Percentiles rank a stretch among this genome's conserved stretches.
phyloP scores from a whole-genome alignment of 1,284 basidiomycete genomes.

The Ceratobasidium sp. region DNA sequence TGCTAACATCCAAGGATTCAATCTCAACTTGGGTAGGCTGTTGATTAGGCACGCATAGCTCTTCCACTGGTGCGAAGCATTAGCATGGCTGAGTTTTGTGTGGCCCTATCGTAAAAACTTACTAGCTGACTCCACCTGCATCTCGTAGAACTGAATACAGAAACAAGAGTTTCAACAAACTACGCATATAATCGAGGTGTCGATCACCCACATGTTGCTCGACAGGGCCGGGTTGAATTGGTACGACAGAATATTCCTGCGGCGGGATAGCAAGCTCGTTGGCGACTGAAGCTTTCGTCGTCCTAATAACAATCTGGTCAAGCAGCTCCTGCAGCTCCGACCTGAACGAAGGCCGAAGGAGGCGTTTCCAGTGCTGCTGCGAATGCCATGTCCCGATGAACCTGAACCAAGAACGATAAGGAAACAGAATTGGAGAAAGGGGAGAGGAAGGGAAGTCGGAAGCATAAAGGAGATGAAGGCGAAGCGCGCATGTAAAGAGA shows the following conservation, averaged over 20 bases:
- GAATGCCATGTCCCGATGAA: slow-evolving; percentile 50
- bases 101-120: slow-evolving; percentile 54
- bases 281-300: slow-evolving; percentile 76
- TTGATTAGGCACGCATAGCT: slow-evolving; percentile 67
- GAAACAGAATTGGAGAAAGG: slow-evolving; percentile 56
- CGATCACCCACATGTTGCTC: slow-evolving; percentile 75
- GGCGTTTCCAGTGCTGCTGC: slow-evolving; percentile 71
- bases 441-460: neutral
- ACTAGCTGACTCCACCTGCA: slow-evolving; percentile 75
- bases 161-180: slow-evolving; percentile 1
- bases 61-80: slow-evolving; percentile 71
- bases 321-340: slow-evolving; percentile 79
- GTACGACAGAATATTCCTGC: slow-evolving; percentile 82
- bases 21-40: slow-evolving; percentile 66
- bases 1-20: slow-evolving; percentile 72
- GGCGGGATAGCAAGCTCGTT: slow-evolving; percentile 84
- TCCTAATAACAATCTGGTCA: slow-evolving; percentile 78
- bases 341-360: slow-evolving; percentile 72
- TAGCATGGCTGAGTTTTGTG: neutral
- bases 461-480: neutral
- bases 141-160: slow-evolving; percentile 78
- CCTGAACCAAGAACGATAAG: slow-evolving; percentile 75
- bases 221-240: slow-evolving; percentile 80
- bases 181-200: neutral
- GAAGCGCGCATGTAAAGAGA: neutral